Base-by-base conservation (phyloP, 257 asterid genomes). In the Jacaranda mimosifolia region DNA sequence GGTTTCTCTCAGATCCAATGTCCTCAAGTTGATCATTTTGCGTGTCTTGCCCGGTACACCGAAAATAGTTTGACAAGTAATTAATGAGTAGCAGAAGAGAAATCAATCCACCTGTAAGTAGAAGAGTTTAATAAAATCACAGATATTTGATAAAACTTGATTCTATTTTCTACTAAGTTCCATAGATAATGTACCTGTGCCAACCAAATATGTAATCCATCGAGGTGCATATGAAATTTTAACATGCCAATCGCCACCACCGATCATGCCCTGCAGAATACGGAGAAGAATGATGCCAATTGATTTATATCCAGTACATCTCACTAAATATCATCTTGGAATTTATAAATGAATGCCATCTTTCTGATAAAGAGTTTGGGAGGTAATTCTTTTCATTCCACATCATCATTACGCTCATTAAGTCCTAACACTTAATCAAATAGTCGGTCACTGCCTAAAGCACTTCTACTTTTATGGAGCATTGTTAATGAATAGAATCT, bases 141-240 rank as follows among this genome's bases (percentile, higher is more conserved):
- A 59, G 74, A 68, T 46, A 70, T 57, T 63, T 52, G 68, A 68
- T 42, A 40, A 21, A 51, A 42, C 35, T 43, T 32, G 15, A 52
- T 63, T 51, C 15, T 46, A 38, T 68, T 42, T 70, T 60, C 21
- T 3, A n/a, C 3, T 7, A 68, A 57, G 70, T 18, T 49, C 58
- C 42, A 63, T 49, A n/a, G 60, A 75, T 69, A 82, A 64, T 38
- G 64, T 84, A 94, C 97, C 94, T 85, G 88, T 62, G 65, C 93
- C 91, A 63, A 77, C 56, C 70, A 89, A 21, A 77, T 92, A 94
- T 63, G 87, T 85, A 66, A 87, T 46, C 97, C 97, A 91, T 62
- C 96, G 87, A 73, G 92, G 97, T 72, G 87, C 92, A 74, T 89
- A 92, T 38, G 94, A 88, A 67, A 94, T 68, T 79, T 86, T 84